A percentile compares a stretch with the other conserved stretches of the same genome.
phyloP scores from a whole-genome alignment of 345 rosid genomes.

The Eucalyptus paniculata region DNA sequence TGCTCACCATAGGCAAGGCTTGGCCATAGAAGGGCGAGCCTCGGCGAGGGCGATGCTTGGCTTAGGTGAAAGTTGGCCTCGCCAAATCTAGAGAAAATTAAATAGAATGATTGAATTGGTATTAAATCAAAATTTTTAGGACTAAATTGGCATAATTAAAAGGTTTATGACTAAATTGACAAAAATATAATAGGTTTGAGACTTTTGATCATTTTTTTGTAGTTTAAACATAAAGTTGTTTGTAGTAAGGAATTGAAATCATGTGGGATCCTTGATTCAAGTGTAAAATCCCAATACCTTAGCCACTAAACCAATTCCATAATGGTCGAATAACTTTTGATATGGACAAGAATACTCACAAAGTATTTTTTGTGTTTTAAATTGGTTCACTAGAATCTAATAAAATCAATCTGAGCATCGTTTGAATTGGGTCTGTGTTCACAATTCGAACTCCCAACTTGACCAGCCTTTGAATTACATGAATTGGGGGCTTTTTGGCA shows the following conservation, averaged over 20 bases:
- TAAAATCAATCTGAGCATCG: neutral
- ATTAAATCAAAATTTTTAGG: too few species aligned
- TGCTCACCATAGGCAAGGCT: too few species aligned
- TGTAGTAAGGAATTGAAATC: neutral
- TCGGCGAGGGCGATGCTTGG: too few species aligned
- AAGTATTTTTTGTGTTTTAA: neutral
- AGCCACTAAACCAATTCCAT: neutral
- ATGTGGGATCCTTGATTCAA: neutral
- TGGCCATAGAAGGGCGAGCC: too few species aligned
- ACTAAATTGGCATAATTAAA: too few species aligned
- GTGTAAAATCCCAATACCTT: neutral
- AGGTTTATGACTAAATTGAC: too few species aligned
- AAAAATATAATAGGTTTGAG: too few species aligned
- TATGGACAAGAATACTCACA: neutral
- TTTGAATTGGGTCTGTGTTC: neutral
- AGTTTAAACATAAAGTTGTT: neutral
- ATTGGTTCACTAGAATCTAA: neutral
- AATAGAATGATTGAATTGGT: fast-evolving
- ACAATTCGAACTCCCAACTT: neutral
- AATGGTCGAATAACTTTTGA: neutral
- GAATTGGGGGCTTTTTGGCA: neutral
- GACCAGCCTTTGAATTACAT: neutral
- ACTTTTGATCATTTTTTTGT: too few species aligned
- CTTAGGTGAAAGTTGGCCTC: too few species aligned
- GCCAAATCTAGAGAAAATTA: too few species aligned